Percentiles rank a stretch among this genome's conserved stretches.
Evolutionary conservation across 257 asterid species (phyloP).

Genomic region (Penstemon davidsonii): DNA sequence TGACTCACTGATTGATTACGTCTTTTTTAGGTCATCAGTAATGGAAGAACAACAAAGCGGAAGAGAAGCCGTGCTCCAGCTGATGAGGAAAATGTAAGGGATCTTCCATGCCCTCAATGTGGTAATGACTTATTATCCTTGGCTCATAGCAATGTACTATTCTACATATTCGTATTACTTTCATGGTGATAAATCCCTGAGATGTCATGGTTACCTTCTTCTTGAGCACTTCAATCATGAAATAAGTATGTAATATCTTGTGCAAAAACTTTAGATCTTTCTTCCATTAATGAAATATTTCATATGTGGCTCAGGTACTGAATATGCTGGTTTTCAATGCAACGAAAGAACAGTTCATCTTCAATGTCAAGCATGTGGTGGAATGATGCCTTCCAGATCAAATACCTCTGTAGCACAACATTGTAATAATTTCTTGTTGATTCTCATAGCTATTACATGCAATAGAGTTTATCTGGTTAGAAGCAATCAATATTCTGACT

Average conservation of each 20-base stretch:
- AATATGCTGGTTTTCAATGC: conserved; percentile 71
- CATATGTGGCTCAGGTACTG: conserved; percentile 51
- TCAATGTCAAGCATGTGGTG: conserved; percentile 88
- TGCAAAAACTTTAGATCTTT: conserved; percentile 13
- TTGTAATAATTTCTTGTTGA: conserved; percentile 46
- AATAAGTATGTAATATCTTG: not conserved
- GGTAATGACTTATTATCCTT: conserved; percentile 51
- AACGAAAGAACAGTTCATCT: conserved; percentile 76
- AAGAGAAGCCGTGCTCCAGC: conserved; percentile 61
- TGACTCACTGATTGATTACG: conserved; percentile 15
- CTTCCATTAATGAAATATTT: conserved; percentile 19
- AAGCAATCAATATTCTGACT: not conserved
- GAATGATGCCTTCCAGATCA: conserved; percentile 91
- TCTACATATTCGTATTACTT: not conserved
- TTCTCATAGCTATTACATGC: conserved; percentile 17
- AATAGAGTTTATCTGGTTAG: conserved; percentile 4
- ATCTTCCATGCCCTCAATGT: conserved; percentile 78
- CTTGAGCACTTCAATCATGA: not conserved
- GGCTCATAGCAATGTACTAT: conserved; percentile 2
- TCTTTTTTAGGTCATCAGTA: conserved; percentile 53
- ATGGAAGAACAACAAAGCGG: conserved; percentile 49
- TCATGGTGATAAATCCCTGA: conserved; percentile 12
- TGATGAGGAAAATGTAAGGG: conserved; percentile 49
- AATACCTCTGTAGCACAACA: conserved; percentile 64
- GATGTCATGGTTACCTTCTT: conserved; percentile 15